Conservation (phyloP, 495 filamentous ascomycete species). For the Penicillium cataractarum region DNA sequence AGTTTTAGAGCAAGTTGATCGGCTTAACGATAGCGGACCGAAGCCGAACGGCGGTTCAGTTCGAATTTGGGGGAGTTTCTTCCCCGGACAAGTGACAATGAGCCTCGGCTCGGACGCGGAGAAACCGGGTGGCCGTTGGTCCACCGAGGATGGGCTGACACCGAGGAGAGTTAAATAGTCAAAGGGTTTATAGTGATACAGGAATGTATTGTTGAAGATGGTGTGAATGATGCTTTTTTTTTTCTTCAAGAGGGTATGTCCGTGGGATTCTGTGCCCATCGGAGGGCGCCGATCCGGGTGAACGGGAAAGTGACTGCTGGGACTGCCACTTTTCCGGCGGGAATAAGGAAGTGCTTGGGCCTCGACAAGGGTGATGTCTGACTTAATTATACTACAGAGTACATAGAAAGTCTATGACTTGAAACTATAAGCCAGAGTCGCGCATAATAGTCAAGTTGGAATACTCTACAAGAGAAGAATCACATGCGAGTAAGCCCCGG, state of each 20-base stretch:
- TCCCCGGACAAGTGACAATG: slow-evolving; percentile 23
- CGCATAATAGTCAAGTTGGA: not conserved
- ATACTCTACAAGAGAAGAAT: slow-evolving; percentile 3
- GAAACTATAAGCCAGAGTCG: not conserved
- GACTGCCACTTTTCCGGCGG: slow-evolving; percentile 26
- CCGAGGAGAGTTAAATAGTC: not conserved
- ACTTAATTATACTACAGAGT: not conserved
- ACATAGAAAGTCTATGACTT: not conserved
- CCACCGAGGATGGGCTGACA: not conserved
- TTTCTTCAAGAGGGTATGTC: too few species aligned
- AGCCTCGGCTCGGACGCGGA: slow-evolving; percentile 41
- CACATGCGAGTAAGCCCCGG: slow-evolving; percentile 18
- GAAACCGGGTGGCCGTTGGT: slow-evolving; percentile 16
- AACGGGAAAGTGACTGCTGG: slow-evolving; percentile 28
- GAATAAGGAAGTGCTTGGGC: slow-evolving; percentile 17
- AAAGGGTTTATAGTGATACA: not conserved
- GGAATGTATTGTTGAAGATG: not conserved
- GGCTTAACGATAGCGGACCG: slow-evolving; percentile 17
- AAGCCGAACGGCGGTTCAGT: slow-evolving; percentile 18
- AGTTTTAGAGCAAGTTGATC: slow-evolving; percentile 9
- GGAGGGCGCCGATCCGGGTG: slow-evolving; percentile 27
- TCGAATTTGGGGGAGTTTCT: slow-evolving; percentile 4
- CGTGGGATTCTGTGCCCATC: not conserved
- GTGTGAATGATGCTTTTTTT: too few species aligned
- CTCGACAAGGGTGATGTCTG: not conserved